Base-by-base conservation (phyloP, 108 stramenopile species). In the Skeletonema tropicum region DNA sequence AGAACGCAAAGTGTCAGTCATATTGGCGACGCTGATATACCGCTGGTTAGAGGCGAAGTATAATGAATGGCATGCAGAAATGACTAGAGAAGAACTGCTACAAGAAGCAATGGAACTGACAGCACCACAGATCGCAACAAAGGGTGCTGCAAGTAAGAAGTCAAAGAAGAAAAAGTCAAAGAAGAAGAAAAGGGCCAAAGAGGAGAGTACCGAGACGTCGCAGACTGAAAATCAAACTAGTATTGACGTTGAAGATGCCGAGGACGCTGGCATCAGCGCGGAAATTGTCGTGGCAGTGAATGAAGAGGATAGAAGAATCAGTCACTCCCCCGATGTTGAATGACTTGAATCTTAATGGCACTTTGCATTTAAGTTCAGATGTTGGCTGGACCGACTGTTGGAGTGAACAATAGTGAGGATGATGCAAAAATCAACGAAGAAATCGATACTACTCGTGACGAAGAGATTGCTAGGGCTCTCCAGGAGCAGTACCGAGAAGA, bases 21-120 rank as follows among this genome's bases (percentile, higher is more conserved):
- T 91, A 9, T 23, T 91, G 38, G 84, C 88, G 23, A 79, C 77
- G 10, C 68, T 90, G 11, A n/a, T 88, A 21, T 94, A 90, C 71
- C 86, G 76, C 21, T 89, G 87, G 85, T 67, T 94, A 30, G 80
- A 73, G 35, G 80, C 83, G 33, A 86, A 82, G 25, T 94, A 83
- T 74, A 83, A 76, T 45, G 89, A 88, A 64, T 94, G 92, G 92
- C 86, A 88, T 71, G 90, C 92, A 25, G 90, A 91, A 64, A 33
- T 86, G 59, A 88, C 90, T 5, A 76, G 83, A 48, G 73, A 82
- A 52, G 92, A 94, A 72, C 66, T 94, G 36, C 60, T 94, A 35
- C 66, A 60, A 66, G 52, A 55, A 55, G 80, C 78, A 38, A 79
- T 85, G 58, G 74, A 74, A 17, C 17, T 41, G 32, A 66, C 60